phyloP scores from a whole-genome alignment of 108 stramenopile species.

The Aurantiochytrium sp. region DNA sequence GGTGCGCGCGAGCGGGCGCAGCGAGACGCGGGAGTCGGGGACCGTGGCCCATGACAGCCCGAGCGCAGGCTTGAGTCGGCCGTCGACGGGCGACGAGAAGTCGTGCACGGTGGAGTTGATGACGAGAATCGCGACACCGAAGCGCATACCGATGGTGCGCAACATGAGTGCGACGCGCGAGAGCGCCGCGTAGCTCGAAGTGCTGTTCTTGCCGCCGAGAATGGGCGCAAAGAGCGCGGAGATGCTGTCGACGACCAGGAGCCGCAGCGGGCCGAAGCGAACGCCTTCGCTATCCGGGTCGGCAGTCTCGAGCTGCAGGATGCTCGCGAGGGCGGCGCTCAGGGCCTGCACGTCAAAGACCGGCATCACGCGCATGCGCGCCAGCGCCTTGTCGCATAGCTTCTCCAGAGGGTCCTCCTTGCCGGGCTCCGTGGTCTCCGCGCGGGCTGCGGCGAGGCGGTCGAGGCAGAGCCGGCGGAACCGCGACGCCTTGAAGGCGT shows the following conservation, averaged over 20 bases:
- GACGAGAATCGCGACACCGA: background rate
- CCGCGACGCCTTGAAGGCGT: background rate
- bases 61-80: background rate
- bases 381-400: background rate
- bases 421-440: too few species aligned
- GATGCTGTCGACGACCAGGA: slow-evolving; percentile 6
- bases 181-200: background rate
- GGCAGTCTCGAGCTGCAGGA: background rate
- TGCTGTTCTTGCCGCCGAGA: background rate
- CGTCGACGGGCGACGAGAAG: background rate
- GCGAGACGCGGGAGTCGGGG: background rate
- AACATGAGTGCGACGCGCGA: background rate
- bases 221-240: background rate
- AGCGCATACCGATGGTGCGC: background rate
- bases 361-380: background rate
- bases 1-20: background rate
- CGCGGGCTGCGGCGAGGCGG: background rate
- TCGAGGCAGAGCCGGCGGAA: background rate
- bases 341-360: background rate
- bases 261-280: background rate
- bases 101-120: slow-evolving; percentile 21
- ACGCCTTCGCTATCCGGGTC: background rate
- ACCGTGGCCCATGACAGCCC: background rate
- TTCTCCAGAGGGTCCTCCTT: too few species aligned
- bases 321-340: background rate